These are phyloP conservation scores for Phytophthora agathidicida DNA, from an alignment of 352 stramenopile species.

Conservation along the genomic window DNA sequence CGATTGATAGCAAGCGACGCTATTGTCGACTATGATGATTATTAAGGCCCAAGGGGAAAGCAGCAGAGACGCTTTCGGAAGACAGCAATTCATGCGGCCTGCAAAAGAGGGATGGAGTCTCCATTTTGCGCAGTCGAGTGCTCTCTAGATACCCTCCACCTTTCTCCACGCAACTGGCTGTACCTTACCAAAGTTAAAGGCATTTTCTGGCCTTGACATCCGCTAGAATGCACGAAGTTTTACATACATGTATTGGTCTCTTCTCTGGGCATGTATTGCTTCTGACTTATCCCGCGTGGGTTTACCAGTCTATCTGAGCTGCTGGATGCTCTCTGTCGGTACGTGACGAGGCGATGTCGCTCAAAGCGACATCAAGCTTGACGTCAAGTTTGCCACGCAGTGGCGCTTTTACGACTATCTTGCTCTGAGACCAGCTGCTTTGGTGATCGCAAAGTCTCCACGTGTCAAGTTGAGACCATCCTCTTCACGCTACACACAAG, in stretches of 20 bases:
- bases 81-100: conserved; percentile 2
- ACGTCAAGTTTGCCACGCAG: conserved; percentile 6
- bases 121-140: conserved; percentile 3
- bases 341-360: conserved; percentile 5
- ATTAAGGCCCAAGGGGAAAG: conserved; percentile 38
- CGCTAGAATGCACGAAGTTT: conserved; percentile 30
- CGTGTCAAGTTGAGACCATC: neutral
- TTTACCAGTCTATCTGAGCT: conserved; percentile 8
- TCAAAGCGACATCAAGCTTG: neutral
- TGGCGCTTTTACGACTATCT: conserved; percentile 8
- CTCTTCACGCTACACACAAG: neutral
- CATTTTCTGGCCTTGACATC: conserved; percentile 17
- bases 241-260: conserved; percentile 9
- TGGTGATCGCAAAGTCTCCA: conserved; percentile 20
- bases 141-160: neutral
- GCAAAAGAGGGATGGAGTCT: conserved; percentile 15
- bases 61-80: conserved; percentile 12
- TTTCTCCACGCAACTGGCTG: conserved; percentile 28
- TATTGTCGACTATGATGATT: conserved; percentile 55
- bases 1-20: conserved; percentile 60
- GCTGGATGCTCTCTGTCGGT: conserved; percentile 4
- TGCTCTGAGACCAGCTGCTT: conserved; percentile 14
- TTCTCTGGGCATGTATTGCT: neutral
- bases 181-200: conserved; percentile 26
- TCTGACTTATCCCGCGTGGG: neutral